Evolutionary conservation across 805 yeast genomes (phyloP), one percentile per base, ranked within the genome.

Genomic region (Kodamaea leandrae): DNA sequence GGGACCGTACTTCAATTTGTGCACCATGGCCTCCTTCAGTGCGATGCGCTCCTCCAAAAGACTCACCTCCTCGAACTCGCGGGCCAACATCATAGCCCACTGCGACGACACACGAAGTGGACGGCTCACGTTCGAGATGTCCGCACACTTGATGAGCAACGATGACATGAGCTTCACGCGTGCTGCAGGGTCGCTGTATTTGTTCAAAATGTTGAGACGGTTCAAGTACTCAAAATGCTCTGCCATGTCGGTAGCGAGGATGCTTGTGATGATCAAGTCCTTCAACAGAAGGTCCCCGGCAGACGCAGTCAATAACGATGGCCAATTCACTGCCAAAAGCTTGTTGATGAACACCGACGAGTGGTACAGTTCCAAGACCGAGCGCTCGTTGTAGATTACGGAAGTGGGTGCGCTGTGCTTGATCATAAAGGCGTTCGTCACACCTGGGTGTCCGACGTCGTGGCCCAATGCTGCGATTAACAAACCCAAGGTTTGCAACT

Each of bases 391-490:
- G 63, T 78, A 90, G 12, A 77, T 53, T 41, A 63, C 58, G 2
- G 91, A 77, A 17, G 88, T 71, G 8, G 88, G 87, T 0, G 93
- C 74, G 6, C 72, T 58, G 51, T 78, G 58, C 44, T 76, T 68
- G 17, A 70, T 65, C 58, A 91, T 65, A 49, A 88, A 80, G 26
- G 78, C 77, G 60, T 88, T 87, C 10, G 95, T 88, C n/a, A 89
- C 79, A 2, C 98, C 99, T 0, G 98, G 98, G 61, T 93, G 99
- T 16, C 96, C 96, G 23, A 86, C 80, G 61, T 93, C 99, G 64
- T 93, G 99, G 39, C 98, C 98, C 32, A 90, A 64, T 1, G 96
- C 93, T 0, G 96, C 86, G 9, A 90, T 67, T 24, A 86, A 72
- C 19, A 88, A 63, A 1, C 84, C 77, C 35, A 85, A 63, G 2